Base-by-base conservation (phyloP, 192 early-diverging fungal species). In the Dispira parvispora region DNA sequence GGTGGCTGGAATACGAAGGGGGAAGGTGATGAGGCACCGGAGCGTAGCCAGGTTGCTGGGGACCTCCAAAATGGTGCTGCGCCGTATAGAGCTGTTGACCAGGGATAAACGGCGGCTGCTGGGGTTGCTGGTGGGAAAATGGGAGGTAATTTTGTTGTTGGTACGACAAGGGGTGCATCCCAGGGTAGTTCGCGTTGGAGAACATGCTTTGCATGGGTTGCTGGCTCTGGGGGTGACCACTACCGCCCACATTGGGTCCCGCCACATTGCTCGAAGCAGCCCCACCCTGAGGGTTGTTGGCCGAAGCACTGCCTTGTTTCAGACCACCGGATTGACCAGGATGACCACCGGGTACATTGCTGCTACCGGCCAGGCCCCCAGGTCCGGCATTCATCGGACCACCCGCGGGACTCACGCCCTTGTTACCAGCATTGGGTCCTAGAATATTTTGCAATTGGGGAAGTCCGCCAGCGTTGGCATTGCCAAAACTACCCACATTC, bases 71-170 rank as follows among this genome's bases (percentile, higher is more conserved):
- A 42, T 61, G 58, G 43, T 61, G 43, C 58, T 61, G 58, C 8
- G 55, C 55, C 10, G 58, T 44, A 21, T 61, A 44, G 8, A 61
- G 8, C 43, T 61, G 58, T 21, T 61, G 58, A 20, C 58, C 58
- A 6, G 58, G 58, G 12, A 61, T 44, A 20, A 61, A 61, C n/a
- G 58, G 58, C 0, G 58, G 28, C 42, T 43, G 58, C 42, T 61
- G 58, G n/a, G 58, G 58, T 21, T 61, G 58, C 16, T 61, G 58
- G 42, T 61, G 58, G 0, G 58, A 61, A 44, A 61, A 61, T 0
- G 58, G 38, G 14, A n/a, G 58, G 58, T 61, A 61, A 42, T n/a
- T 61, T 44, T 61, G 58, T 42, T 61, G 58, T 42, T 61, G 58
- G 42, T 61, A 61, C 43, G 58, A 61, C 26, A 57, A 18, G 12